Percentiles rank a stretch among this genome's conserved stretches.
Evolutionary conservation across 2,329 filamentous ascomycete genomes (phyloP).

Genomic region (Plectosphaerella plurivora): DNA sequence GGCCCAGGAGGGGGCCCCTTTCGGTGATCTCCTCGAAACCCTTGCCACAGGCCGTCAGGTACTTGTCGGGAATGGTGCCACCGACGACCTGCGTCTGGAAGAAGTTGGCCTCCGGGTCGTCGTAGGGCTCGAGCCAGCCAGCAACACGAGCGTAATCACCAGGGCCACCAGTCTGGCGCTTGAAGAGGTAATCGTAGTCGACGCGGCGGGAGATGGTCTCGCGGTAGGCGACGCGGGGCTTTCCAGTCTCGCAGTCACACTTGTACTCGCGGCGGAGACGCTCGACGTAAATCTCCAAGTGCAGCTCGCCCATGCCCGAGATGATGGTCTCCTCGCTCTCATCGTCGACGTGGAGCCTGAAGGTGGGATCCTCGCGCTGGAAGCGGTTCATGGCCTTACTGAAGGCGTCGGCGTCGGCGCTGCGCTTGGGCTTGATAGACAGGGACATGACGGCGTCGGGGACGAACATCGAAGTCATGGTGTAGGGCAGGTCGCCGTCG

Average conservation of each 20-base stretch:
- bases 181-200: slow-evolving; percentile 88
- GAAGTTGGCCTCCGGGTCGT: slow-evolving; percentile 65
- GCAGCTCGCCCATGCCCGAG: slow-evolving; percentile 95
- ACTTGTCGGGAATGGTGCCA: slow-evolving; percentile 93
- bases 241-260: slow-evolving; percentile 91
- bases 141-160: slow-evolving; percentile 93
- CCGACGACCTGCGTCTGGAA: slow-evolving; percentile 88
- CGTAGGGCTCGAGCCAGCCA: slow-evolving; percentile 85
- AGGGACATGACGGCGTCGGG: slow-evolving; percentile 97
- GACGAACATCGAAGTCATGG: slow-evolving; percentile 97
- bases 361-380: slow-evolving; percentile 96
- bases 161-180: slow-evolving; percentile 92
- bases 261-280: slow-evolving; percentile 95
- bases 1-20: slow-evolving; percentile 86
- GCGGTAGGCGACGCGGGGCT: slow-evolving; percentile 94
- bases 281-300: slow-evolving; percentile 96
- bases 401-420: slow-evolving; percentile 88
- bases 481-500: slow-evolving; percentile 85
- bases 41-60: slow-evolving; percentile 89
- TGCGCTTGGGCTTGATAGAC: slow-evolving; percentile 93
- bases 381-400: slow-evolving; percentile 98
- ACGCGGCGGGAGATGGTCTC: slow-evolving; percentile 81
- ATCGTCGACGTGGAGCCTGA: slow-evolving; percentile 86
- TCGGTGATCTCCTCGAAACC: slow-evolving; percentile 80
- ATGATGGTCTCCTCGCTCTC: slow-evolving; percentile 98